Evolutionary conservation across 2,329 filamentous ascomycete genomes (phyloP).

Genomic region (Verticillium alfalfae): DNA sequence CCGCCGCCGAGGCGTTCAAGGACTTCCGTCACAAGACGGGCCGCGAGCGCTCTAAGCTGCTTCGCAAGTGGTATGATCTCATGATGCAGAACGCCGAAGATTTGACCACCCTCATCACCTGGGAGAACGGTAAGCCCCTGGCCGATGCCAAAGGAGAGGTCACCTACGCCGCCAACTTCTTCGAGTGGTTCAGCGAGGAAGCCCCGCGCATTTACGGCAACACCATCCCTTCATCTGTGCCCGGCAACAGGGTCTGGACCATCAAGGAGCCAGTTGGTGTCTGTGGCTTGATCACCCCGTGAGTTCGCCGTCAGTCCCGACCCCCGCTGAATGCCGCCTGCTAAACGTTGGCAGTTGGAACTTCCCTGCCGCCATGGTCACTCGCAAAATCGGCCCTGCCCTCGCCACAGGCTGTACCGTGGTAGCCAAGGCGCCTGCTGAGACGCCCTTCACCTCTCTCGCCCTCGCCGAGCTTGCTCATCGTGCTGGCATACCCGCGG

Average conservation of each 20-base stretch:
- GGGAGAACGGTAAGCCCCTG: conserved; percentile 84
- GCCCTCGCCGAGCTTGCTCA: conserved; percentile 82
- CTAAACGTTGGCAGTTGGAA: conserved; percentile 56
- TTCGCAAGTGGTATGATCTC: conserved; percentile 77
- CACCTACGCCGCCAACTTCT: conserved; percentile 67
- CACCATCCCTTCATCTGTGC: conserved; percentile 63
- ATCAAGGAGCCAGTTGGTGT: conserved; percentile 82
- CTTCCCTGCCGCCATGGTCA: conserved; percentile 70
- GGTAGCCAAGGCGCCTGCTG: conserved; percentile 83
- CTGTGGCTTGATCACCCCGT: conserved; percentile 75
- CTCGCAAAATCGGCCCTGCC: conserved; percentile 64
- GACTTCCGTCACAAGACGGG: conserved; percentile 67
- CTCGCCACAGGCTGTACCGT: conserved; percentile 94
- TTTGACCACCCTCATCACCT: conserved; percentile 75
- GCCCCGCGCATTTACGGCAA: conserved; percentile 70
- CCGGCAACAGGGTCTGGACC: conserved; percentile 71
- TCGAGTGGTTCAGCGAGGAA: conserved; percentile 79
- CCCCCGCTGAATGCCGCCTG: neutral
- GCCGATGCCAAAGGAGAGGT: conserved; percentile 70
- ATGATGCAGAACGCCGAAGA: conserved; percentile 76
- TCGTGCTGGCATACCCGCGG: conserved; percentile 82
- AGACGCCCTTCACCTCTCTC: conserved; percentile 87
- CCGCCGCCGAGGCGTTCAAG: conserved; percentile 72
- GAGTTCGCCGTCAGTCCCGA: conserved; percentile 8
- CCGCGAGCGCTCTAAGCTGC: conserved; percentile 66